phyloP scores from a whole-genome alignment of 1,284 basidiomycete genomes.

The Apiotrichum porosum region DNA sequence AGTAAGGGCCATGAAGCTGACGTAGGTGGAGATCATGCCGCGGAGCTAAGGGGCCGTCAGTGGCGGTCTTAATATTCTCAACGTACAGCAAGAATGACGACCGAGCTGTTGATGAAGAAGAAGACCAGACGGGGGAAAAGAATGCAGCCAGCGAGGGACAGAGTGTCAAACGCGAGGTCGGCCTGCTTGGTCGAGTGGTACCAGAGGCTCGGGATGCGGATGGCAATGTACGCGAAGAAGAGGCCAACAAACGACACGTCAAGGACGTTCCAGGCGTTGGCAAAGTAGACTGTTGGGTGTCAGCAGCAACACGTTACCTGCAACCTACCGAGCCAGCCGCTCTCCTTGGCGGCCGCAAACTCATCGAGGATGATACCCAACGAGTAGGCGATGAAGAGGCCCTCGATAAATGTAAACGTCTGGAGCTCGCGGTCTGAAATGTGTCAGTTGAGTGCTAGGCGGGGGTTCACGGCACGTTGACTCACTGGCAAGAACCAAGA shows the following conservation, averaged over 20 bases:
- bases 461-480: slow-evolving; percentile 50
- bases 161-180: slow-evolving; percentile 70
- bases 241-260: slow-evolving; percentile 71
- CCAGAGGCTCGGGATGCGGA: slow-evolving; percentile 63
- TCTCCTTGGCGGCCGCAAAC: slow-evolving; percentile 55
- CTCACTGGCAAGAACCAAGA: slow-evolving; percentile 56
- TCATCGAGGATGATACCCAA: slow-evolving; percentile 67
- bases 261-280: slow-evolving; percentile 82
- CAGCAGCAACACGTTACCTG: slow-evolving; percentile 1
- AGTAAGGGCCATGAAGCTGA: slow-evolving; percentile 78
- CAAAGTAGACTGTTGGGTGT: slow-evolving; percentile 66
- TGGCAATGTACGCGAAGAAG: slow-evolving; percentile 63
- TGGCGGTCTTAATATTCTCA: no score
- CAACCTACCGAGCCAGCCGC: slow-evolving; percentile 74
- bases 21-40: slow-evolving; percentile 66
- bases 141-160: slow-evolving; percentile 79
- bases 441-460: background rate
- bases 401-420: slow-evolving; percentile 58
- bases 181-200: slow-evolving; percentile 57
- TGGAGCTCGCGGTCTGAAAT: slow-evolving; percentile 57
- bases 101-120: slow-evolving; percentile 75
- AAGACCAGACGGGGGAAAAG: slow-evolving; percentile 82
- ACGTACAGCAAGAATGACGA: slow-evolving; percentile 66
- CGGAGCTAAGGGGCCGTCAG: slow-evolving; percentile 52
- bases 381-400: slow-evolving; percentile 67